Evolutionary conservation across 768 basidiomycete genomes (phyloP), one percentile per base, ranked within the genome.

Genomic region (Botryobasidium botryosum): DNA sequence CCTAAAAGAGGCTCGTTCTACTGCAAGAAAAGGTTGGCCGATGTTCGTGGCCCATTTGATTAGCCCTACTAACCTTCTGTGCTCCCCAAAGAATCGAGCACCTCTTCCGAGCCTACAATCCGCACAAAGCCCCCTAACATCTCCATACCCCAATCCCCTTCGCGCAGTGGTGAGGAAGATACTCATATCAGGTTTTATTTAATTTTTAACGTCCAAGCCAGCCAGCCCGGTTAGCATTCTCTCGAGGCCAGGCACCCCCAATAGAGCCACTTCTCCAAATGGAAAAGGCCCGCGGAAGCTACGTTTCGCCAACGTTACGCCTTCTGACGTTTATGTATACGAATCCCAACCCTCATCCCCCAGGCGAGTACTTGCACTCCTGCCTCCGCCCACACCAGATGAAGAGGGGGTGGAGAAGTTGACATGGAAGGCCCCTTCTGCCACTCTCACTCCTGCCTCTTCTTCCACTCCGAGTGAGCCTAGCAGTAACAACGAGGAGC

Each of bases 341-440:
- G 79, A 84, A 53, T 85, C 83, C 12, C 77, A 74, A 1, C 84
- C 82, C 3, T 64, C 78, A 2, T 84, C 85, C 3, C 84, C 84
- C 1, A 67, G 66, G n/a, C 71, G 68, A 49, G 70, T 67, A 47
- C 55, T 62, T 2, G 42, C 60, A 0, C 61, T 83, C 1, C 74
- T 82, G 0, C 64, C 82, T 2, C 76, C 73, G 4, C 59, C 56
- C 4, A 44, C 41, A 32, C 52, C 49, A 1, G 45, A 44, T 20
- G n/a, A n/a, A 8, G 21, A 41, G 23, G 37, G 35, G 25, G 55
- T 53, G 52, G 28, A 38, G 18, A 20, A 31, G 6, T 24, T 33
- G 13, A 33, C 41, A 48, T 15, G 55, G 55, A 20, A 35, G 46
- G 17, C 20, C 35, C 23, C 24, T 40, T 8, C 13, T 21, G 8